Base-by-base conservation (phyloP, 176 grass and related monocot species). In the Cenchrus americanus region DNA sequence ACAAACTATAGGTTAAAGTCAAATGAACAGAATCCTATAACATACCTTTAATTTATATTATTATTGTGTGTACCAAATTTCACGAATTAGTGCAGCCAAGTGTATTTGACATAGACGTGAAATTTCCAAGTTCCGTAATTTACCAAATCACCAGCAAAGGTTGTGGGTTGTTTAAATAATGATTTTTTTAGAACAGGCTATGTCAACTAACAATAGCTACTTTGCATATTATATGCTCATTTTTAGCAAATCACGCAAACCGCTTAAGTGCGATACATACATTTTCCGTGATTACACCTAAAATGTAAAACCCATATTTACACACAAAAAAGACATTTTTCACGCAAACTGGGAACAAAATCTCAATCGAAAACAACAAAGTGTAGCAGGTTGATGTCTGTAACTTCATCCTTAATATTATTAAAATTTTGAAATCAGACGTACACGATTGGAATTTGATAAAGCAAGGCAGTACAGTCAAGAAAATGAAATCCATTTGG, bases 51-150 rank as follows among this genome's bases (percentile, higher is more conserved):
- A 18, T 21, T 62, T 78, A 46, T 78, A 63, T 62, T 65, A 65
- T 51, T 34, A 34, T 65, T 37, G 4, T 37, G 24, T 17, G 50
- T 14, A 51, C 10, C 46, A 14, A 5, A 66, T 8, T 79, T 64
- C 26, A 65, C 10, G 9, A 63, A 79, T 79, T 1, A 4, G 5
- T 79, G 59, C 42, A 18, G 4, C 11, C 15, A 78, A 64, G 54
- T 48, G 32, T 63, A 7, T 64, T 23, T 50, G 46, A 14, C 23
- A 78, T 69, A 40, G 49, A 11, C 40, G 78, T 85, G 68, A 78
- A 34, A 44, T 54, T 77, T 58, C 17, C 66, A 23, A 17, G 24
- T 23, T 59, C 40, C 17, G 23, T 78, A 26, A 1, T 52, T 14
- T 77, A 69, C 24, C 8, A 78, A 69, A 44, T 85, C 60, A 32